Percentiles rank a stretch among this genome's conserved stretches.
Conservation (phyloP, 169 alveolate species). For the Besnoitia besnoiti region DNA sequence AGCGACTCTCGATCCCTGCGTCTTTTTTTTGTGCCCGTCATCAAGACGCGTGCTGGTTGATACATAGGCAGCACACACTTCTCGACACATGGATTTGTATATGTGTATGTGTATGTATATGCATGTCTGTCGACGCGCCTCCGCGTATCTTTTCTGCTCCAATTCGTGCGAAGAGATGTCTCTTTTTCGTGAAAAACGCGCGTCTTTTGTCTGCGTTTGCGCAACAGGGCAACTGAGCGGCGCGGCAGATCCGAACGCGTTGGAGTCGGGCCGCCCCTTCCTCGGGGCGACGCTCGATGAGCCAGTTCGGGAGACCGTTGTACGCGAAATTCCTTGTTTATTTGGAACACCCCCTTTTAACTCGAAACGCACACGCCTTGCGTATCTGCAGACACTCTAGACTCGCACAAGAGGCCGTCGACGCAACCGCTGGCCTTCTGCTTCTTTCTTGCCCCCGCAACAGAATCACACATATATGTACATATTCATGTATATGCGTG, state of each 20-base stretch:
- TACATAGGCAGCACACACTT: too few relatives aligned
- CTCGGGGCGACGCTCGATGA: not conserved
- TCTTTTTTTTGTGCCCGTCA: too few relatives aligned
- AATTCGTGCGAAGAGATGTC: not conserved
- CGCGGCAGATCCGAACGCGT: not conserved
- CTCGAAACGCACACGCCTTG: too few relatives aligned
- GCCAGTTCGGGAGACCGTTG: not conserved
- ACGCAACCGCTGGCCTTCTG: too few relatives aligned
- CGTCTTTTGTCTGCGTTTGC: not conserved
- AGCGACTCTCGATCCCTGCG: too few relatives aligned
- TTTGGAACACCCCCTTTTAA: not conserved
- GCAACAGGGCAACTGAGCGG: not conserved
- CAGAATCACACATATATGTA: too few relatives aligned
- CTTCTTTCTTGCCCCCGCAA: too few relatives aligned
- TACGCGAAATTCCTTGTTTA: not conserved
- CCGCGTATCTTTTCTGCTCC: not conserved
- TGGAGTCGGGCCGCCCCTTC: not conserved
- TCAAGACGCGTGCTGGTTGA: too few relatives aligned
- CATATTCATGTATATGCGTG: too few relatives aligned
- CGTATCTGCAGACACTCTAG: too few relatives aligned
- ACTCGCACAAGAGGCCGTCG: too few relatives aligned
- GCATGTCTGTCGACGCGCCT: not conserved
- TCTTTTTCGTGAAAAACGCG: not conserved
- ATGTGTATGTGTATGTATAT: not conserved
- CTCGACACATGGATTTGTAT: too few relatives aligned